phyloP scores from a whole-genome alignment of 2,329 filamentous ascomycete genomes.

The Lachnum nothofagi region DNA sequence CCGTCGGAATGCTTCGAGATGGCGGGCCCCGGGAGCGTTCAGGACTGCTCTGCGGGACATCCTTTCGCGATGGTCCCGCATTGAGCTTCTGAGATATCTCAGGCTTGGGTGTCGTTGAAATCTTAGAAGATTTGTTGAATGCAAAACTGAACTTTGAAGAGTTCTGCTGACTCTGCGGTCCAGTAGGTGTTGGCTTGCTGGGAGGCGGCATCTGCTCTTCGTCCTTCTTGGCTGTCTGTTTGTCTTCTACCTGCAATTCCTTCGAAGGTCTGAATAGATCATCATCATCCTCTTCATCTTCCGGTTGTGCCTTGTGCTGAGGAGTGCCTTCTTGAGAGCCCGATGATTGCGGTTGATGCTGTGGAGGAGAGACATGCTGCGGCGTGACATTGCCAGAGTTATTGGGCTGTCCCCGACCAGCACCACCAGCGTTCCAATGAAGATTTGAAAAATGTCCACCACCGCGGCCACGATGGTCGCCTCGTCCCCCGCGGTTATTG shows the following conservation, averaged over 20 bases:
- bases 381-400: constrained; percentile 36
- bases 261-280: constrained; percentile 60
- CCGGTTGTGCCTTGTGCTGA: constrained; percentile 31
- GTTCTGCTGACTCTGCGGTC: constrained; percentile 35
- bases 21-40: constrained; percentile 41
- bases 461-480: constrained; percentile 49
- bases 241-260: constrained; percentile 61
- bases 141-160: constrained; percentile 83
- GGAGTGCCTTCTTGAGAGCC: constrained; percentile 23
- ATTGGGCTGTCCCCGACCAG: constrained; percentile 43
- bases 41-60: constrained; percentile 24
- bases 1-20: constrained; percentile 44
- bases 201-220: constrained; percentile 52
- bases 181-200: constrained; percentile 44
- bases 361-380: constrained; percentile 31
- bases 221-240: constrained; percentile 41
- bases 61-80: constrained; percentile 36
- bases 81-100: constrained; percentile 67
- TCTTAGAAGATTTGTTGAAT: constrained; percentile 70
- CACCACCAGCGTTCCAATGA: constrained; percentile 63
- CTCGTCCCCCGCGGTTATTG: constrained; percentile 37
- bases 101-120: constrained; percentile 52
- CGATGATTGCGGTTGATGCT: constrained; percentile 25
- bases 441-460: constrained; percentile 57
- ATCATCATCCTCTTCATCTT: constrained; percentile 46